Base-by-base conservation (phyloP, 768 basidiomycete genomes). In the Podaxis sp. region DNA sequence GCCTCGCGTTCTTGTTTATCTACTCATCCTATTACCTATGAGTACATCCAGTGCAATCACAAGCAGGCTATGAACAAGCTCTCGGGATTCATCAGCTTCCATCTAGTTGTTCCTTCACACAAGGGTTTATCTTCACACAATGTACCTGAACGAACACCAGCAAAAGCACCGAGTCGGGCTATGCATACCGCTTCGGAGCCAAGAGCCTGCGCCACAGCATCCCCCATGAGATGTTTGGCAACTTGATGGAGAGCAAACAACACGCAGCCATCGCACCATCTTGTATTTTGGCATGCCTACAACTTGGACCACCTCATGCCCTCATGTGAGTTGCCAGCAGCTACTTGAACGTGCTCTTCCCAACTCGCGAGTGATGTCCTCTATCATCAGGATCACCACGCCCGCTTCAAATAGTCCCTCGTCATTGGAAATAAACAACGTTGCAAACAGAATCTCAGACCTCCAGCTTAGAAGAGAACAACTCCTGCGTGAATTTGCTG, bases 401-500 rank as follows among this genome's bases (percentile, higher is more conserved):
- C 7, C 33, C 40, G 30, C 48, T 26, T 24, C 48, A 24, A 41
- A 53, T 4, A 12, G 7, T 10, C 22, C 26, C 44, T 36, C 44
- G 26, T 49, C 68, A 59, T 22, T 15, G 53, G 52, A 54, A 38
- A 15, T 64, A 33, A 54, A 52, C 37, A 51, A 5, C 30, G 37
- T 63, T 40, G 60, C 63, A 33, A 50, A 17, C 33, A 52, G 56
- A 17, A 73, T 80, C 28, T 61, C 67, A 33, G 38, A 52, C 37
- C 70, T 82, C 26, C 65, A 74, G 56, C 63, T 60, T 33, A 71
- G 68, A 62, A 74, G 70, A 64, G 60, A 66, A 17, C 33, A 63
- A 10, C 73, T 82, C n/a, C 64, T 78, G 30, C 68, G 66, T 11
- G 76, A 80, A 65, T 67, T 80, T 12, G 67, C 68, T 12, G 66